These are phyloP conservation scores for Fennellomyces sp. DNA, from an alignment of 371 early-diverging fungal species.

Conservation along the genomic window DNA sequence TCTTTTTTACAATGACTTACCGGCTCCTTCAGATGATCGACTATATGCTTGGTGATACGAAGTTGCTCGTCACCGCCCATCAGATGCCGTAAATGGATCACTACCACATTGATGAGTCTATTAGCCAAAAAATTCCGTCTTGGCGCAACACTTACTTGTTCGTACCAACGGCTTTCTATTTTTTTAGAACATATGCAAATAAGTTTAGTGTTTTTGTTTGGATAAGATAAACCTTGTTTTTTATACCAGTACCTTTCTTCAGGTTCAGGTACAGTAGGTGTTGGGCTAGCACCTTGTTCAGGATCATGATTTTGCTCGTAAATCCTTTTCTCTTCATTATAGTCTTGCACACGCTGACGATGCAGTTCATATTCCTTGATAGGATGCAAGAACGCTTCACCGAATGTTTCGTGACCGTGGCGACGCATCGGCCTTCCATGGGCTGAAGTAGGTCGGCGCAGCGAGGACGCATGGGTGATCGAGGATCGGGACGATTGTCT, in stretches of 20 bases:
- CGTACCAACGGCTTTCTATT: slow-evolving; percentile 5
- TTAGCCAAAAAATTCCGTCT: background rate
- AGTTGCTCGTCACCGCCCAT: slow-evolving; percentile 41
- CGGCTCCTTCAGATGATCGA: slow-evolving; percentile 26
- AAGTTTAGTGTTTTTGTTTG: background rate
- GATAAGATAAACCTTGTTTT: background rate
- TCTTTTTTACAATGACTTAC: slow-evolving; percentile 14
- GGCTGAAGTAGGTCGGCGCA: background rate
- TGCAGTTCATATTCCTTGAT: slow-evolving; percentile 34
- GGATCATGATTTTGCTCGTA: slow-evolving; percentile 39
- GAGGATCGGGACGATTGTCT: slow-evolving; percentile 5
- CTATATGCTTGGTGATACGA: slow-evolving; percentile 31
- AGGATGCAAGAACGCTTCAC: slow-evolving; percentile 45
- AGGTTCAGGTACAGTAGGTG: slow-evolving; percentile 2
- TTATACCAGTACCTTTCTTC: slow-evolving; percentile 8
- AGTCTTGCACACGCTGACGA: slow-evolving; percentile 36
- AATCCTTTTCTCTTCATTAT: slow-evolving; percentile 30
- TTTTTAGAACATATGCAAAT: background rate
- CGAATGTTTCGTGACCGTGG: slow-evolving; percentile 50
- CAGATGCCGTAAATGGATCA: slow-evolving; percentile 45
- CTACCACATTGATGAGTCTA: slow-evolving; percentile 16
- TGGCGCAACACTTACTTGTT: slow-evolving; percentile 1
- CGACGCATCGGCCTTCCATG: slow-evolving; percentile 34
- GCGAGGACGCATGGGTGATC: background rate
- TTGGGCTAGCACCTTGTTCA: slow-evolving; percentile 8